Percentiles rank a stretch among this genome's conserved stretches.
phyloP scores from a whole-genome alignment of 78 protist species.

The Dictyostelium intermedium region DNA sequence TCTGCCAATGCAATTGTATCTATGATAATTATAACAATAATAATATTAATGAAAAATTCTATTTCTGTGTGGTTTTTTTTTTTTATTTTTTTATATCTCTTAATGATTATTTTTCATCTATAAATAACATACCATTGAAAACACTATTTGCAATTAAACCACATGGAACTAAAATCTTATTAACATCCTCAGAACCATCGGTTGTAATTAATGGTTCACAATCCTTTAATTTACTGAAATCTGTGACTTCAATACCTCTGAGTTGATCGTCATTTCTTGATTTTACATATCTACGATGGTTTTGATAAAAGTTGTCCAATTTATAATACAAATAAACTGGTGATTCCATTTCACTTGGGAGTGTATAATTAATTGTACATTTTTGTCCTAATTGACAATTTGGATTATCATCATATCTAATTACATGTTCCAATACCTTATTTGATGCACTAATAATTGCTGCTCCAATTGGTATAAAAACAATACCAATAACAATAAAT shows the following conservation, averaged over 20 bases:
- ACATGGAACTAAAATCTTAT: slow-evolving; percentile 89
- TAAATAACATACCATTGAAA: slow-evolving; percentile 90
- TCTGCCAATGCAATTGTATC: neutral
- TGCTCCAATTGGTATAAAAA: slow-evolving; percentile 94
- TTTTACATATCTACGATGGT: slow-evolving; percentile 91
- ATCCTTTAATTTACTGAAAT: slow-evolving; percentile 33
- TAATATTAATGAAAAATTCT: neutral
- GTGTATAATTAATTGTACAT: slow-evolving; percentile 28
- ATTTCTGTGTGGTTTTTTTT: neutral
- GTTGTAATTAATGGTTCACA: slow-evolving; percentile 87
- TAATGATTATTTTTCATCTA: neutral
- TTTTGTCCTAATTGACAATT: neutral
- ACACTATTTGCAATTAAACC: slow-evolving; percentile 91
- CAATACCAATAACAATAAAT: slow-evolving; percentile 87
- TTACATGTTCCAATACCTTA: slow-evolving; percentile 41
- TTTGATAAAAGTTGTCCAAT: slow-evolving; percentile 93
- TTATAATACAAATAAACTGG: slow-evolving; percentile 95
- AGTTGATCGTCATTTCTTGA: slow-evolving; percentile 76
- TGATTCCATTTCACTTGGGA: slow-evolving; percentile 52
- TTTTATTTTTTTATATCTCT: neutral
- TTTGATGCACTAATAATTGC: slow-evolving; percentile 79
- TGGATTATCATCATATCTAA: slow-evolving; percentile 54
- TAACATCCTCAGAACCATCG: slow-evolving; percentile 6
- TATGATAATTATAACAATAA: neutral
- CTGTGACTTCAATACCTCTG: slow-evolving; percentile 39